These are phyloP conservation scores for Phytophthora pseudosyringae DNA, from an alignment of 352 stramenopile species.

Conservation along the genomic window DNA sequence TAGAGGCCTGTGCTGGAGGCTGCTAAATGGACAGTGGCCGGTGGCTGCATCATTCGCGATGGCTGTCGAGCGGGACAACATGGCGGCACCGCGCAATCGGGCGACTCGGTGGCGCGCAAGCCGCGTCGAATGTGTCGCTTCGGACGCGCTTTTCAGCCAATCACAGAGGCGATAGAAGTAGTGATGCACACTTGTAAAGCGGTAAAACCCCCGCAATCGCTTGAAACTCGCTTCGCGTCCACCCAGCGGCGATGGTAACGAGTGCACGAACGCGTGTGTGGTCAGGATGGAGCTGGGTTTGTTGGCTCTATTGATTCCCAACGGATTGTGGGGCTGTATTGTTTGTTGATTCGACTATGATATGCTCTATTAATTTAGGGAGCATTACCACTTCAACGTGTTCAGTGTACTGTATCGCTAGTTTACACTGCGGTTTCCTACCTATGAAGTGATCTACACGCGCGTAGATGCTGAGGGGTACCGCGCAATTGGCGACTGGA, in stretches of 20 bases:
- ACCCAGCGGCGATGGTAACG: neutral
- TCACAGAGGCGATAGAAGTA: neutral
- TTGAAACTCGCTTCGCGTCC: neutral
- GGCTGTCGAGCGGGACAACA: neutral
- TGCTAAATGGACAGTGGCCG: slow-evolving; percentile 26
- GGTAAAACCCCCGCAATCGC: neutral
- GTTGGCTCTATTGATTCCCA: too few relatives aligned
- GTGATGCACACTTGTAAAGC: neutral
- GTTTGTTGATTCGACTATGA: too few relatives aligned
- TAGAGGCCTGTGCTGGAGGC: neutral
- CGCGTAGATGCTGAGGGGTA: neutral
- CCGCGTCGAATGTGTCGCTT: slow-evolving; percentile 11
- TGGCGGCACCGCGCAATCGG: slow-evolving; percentile 10
- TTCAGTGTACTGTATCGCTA: too few relatives aligned
- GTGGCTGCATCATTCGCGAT: neutral
- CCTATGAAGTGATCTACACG: neutral
- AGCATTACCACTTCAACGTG: slow-evolving; percentile 3
- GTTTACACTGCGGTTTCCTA: neutral
- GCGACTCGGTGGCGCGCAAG: slow-evolving; percentile 10
- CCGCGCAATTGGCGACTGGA: slow-evolving; percentile 11
- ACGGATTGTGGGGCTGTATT: too few relatives aligned
- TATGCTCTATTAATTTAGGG: too few relatives aligned
- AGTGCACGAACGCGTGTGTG: neutral
- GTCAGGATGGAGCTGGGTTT: neutral
- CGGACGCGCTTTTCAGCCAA: slow-evolving; percentile 14